Conservation (phyloP, 1,284 basidiomycete genomes). For the Mycosarcoma mackinlayi region DNA sequence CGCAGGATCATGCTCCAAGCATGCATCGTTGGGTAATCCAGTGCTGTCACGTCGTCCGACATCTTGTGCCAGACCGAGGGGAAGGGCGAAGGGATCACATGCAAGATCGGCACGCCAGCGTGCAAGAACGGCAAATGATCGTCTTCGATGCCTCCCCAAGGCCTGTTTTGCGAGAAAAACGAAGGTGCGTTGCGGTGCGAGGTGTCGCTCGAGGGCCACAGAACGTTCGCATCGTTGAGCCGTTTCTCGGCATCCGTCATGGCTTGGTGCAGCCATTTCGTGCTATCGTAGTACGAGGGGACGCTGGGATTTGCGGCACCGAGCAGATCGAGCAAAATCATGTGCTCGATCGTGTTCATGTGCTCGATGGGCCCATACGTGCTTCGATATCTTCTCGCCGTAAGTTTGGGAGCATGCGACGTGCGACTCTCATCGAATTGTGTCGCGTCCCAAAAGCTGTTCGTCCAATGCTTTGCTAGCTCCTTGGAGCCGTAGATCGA, state of each 20-base stretch:
- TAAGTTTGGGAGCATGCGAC: constrained; percentile 12
- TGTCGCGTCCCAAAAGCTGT: constrained; percentile 32
- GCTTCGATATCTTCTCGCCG: constrained; percentile 21
- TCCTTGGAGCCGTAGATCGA: constrained; percentile 86
- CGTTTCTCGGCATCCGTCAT: constrained; percentile 50
- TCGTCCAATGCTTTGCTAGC: constrained; percentile 48
- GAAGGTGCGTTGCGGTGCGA: constrained; percentile 4
- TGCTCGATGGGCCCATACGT: constrained; percentile 42
- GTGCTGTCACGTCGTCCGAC: constrained; percentile 86
- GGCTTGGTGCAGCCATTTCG: constrained; percentile 55
- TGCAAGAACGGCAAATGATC: constrained; percentile 92
- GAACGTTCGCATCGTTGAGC: constrained; percentile 19
- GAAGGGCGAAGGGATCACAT: constrained; percentile 90
- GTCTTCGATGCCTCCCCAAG: constrained; percentile 82
- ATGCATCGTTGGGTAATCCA: constrained; percentile 86
- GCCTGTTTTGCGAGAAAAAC: constrained; percentile 32
- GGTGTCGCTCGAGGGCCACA: constrained; percentile 44
- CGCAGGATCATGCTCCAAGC: constrained; percentile 85
- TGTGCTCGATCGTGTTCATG: constrained; percentile 63
- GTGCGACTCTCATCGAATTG: constrained; percentile 11
- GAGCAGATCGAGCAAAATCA: constrained; percentile 64
- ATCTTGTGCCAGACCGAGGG: constrained; percentile 91
- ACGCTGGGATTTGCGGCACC: constrained; percentile 54
- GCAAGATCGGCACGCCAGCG: constrained; percentile 86
- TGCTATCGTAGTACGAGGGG: constrained; percentile 56